Evolutionary conservation across 2,329 filamentous ascomycete genomes (phyloP).

Genomic region (Botryotinia calthae): DNA sequence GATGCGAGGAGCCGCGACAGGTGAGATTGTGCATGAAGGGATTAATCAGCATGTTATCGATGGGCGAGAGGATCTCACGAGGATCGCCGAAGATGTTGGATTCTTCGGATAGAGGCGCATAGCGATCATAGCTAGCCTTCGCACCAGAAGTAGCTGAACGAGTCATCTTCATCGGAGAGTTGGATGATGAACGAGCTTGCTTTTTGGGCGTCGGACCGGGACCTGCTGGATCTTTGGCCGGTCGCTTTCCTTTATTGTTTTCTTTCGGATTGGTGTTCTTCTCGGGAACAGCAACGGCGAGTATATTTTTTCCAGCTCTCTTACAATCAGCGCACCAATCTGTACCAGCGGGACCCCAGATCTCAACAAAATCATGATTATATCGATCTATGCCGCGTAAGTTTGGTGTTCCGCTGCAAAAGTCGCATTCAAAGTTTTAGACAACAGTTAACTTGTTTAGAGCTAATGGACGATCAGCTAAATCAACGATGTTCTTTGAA

Average conservation of each 20-base stretch:
- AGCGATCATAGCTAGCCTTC: not conserved
- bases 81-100: constrained; percentile 3
- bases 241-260: not conserved
- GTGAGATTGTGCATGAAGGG: constrained; percentile 18
- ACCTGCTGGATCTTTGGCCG: not conserved
- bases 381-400: not conserved
- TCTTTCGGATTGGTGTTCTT: not conserved
- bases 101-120: not conserved
- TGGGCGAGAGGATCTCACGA: not conserved
- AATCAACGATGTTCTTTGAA: not conserved
- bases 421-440: constrained; percentile 1
- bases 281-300: not conserved
- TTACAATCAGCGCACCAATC: not conserved
- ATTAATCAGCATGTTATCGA: constrained; percentile 6
- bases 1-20: not conserved
- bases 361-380: not conserved
- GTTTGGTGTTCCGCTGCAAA: not conserved
- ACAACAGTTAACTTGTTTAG: not conserved
- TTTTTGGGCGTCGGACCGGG: not conserved
- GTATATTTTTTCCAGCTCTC: not conserved
- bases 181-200: not conserved
- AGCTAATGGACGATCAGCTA: not conserved
- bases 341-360: not conserved
- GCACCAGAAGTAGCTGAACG: not conserved
- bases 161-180: not conserved